Base-by-base conservation (phyloP, 305 asterid species). In the Rubia tinctorum region DNA sequence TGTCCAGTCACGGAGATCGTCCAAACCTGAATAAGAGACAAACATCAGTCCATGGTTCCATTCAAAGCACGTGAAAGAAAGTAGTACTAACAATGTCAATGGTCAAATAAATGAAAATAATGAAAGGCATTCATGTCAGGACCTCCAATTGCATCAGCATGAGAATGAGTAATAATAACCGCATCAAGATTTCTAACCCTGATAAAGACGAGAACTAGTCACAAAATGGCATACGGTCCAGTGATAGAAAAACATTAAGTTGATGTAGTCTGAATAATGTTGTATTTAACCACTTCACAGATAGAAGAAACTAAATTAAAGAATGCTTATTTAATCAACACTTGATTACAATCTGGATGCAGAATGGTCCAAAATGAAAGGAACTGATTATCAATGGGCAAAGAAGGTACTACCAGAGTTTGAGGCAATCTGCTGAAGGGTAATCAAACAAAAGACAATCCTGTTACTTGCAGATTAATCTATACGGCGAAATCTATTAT, bases 141-240 rank as follows among this genome's bases (percentile, higher is more conserved):
- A 94, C 98, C 99, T 94, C 97, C 99, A 79, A 90, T 95, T 80
- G 99, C 98, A 90, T 95, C 98, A 87, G 99, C 99, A 90, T 95
- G 99, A 84, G 98, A 95, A 89, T 95, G 98, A 80, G 99, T 95
- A 79, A 95, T 88, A 78, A 95, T 76, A 84, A 95, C 99, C 78
- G 97, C 98, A 84, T 95, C 97, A 81, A 95, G 75, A 77, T 86
- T 84, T 89, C 98, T 88, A 88, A 92, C 86, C 97, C 99, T 95
- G 99, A 81, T 83, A 88, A 85, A 87, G 82, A 85, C 82, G 71
- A 66, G 59, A 82, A 86, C 84, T 71, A 56, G 85, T 82, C 90
- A 89, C 81, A 18, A 81, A 77, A 80, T 80, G 82, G 84, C 75
- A 76, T 18, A 70, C 8, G 13, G 55, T n/a, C 84, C 70, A 51